Percentiles rank a stretch among this genome's conserved stretches.
These are phyloP conservation scores for Trichosporon asahii DNA, from an alignment of 1,284 basidiomycete species.

Conservation along the genomic window DNA sequence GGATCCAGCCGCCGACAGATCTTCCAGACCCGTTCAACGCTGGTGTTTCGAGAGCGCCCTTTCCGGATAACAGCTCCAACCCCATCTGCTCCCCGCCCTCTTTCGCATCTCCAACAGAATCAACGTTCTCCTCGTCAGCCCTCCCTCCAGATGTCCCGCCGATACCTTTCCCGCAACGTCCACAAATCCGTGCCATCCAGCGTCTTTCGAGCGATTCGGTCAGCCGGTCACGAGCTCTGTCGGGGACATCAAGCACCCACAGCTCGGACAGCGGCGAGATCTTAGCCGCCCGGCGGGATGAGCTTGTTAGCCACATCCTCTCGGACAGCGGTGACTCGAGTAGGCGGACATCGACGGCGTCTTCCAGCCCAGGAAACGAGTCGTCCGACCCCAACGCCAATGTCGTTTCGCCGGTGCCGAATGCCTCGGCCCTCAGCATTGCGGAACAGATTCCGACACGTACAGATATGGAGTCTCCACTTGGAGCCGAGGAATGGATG, in stretches of 20 bases:
- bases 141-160: neutral
- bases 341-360: neutral
- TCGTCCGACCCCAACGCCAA: constrained; percentile 17
- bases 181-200: constrained; percentile 31
- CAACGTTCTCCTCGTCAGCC: neutral
- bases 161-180: constrained; percentile 19
- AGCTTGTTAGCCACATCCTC: constrained; percentile 19
- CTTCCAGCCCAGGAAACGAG: constrained; percentile 4
- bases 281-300: constrained; percentile 16
- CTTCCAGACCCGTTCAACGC: neutral
- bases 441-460: constrained; percentile 13
- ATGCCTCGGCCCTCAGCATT: constrained; percentile 18
- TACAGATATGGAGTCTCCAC: neutral
- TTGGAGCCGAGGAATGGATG: constrained; percentile 1
- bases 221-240: neutral
- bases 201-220: constrained; percentile 37
- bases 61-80: neutral
- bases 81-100: neutral
- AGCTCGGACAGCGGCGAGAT: constrained; percentile 15
- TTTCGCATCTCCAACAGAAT: neutral
- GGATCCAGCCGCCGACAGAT: constrained; percentile 18
- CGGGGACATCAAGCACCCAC: constrained; percentile 11
- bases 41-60: neutral
- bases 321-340: constrained; percentile 14
- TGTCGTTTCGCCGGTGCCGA: constrained; percentile 34